phyloP scores from a whole-genome alignment of 1,284 basidiomycete species.

The Filobasidium uniguttulatum region DNA sequence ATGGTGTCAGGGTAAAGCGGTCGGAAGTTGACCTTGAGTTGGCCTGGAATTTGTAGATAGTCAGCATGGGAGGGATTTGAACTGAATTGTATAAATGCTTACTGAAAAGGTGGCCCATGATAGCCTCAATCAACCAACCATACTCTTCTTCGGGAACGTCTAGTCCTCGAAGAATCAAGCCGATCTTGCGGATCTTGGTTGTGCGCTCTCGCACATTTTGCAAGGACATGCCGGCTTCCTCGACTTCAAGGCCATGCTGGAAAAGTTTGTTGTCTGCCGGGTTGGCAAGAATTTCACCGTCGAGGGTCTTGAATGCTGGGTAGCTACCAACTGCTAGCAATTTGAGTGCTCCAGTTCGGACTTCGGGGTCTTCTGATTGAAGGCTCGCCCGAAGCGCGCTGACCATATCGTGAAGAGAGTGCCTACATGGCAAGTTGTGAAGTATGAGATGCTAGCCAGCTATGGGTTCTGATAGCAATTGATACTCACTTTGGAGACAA shows the following conservation, averaged over 20 bases:
- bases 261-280: constrained; percentile 40
- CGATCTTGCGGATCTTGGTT: constrained; percentile 47
- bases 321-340: constrained; percentile 24
- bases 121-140: constrained; percentile 50
- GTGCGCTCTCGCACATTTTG: constrained; percentile 70
- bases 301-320: not conserved
- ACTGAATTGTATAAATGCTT: not conserved
- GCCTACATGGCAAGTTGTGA: constrained; percentile 5
- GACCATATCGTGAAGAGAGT: constrained; percentile 9
- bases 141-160: constrained; percentile 24
- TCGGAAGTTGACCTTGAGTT: constrained; percentile 79
- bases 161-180: constrained; percentile 41
- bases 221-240: constrained; percentile 57
- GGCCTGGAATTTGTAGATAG: constrained; percentile 42
- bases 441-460: too few species aligned
- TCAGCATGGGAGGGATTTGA: not conserved
- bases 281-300: constrained; percentile 1
- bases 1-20: constrained; percentile 77
- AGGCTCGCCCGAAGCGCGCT: constrained; percentile 29
- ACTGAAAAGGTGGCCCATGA: constrained; percentile 23
- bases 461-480: not conserved
- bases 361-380: constrained; percentile 38
- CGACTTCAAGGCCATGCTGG: constrained; percentile 53
- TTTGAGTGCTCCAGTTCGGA: constrained; percentile 33
- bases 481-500: constrained; percentile 17